Conservation (phyloP, 2,329 filamentous ascomycete genomes). For the Thermothelomyces thermophilus region DNA sequence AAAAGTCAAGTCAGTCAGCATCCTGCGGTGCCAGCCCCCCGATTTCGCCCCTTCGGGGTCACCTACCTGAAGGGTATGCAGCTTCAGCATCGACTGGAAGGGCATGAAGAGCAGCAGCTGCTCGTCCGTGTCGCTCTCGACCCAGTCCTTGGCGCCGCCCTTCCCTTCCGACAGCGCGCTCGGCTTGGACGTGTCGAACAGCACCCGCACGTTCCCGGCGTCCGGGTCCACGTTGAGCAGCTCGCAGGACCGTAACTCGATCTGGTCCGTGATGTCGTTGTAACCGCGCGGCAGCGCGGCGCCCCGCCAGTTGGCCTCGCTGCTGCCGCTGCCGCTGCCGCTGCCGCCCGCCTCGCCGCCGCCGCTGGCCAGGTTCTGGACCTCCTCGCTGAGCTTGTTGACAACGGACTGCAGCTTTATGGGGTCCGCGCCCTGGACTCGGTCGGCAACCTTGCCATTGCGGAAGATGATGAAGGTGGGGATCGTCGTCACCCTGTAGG, state of each 20-base stretch:
- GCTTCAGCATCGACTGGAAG: constrained; percentile 80
- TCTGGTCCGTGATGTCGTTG: constrained; percentile 71
- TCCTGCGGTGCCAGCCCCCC: not conserved
- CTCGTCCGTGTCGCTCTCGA: constrained; percentile 95
- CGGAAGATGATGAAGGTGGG: constrained; percentile 92
- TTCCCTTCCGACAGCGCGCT: constrained; percentile 54
- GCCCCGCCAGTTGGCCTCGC: constrained; percentile 59
- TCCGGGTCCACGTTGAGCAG: constrained; percentile 80
- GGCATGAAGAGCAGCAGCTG: constrained; percentile 91
- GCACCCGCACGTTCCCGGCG: constrained; percentile 61
- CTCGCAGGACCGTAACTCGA: constrained; percentile 75
- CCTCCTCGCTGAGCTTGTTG: constrained; percentile 63
- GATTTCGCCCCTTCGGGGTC: not conserved
- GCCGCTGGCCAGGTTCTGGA: constrained; percentile 50
- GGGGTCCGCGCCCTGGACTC: constrained; percentile 68
- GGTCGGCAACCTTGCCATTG: constrained; percentile 59
- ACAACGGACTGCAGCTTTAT: constrained; percentile 64
- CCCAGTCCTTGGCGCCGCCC: constrained; percentile 64
- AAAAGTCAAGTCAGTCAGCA: constrained; percentile 28
- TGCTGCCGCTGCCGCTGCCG: constrained; percentile 36
- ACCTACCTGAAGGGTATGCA: constrained; percentile 69
- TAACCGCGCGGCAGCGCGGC: constrained; percentile 73
- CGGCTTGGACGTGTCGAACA: constrained; percentile 68
- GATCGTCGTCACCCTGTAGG: constrained; percentile 68
- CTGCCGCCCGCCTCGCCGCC: constrained; percentile 37